phyloP scores from a whole-genome alignment of 305 asterid genomes.

The Striga hermonthica region DNA sequence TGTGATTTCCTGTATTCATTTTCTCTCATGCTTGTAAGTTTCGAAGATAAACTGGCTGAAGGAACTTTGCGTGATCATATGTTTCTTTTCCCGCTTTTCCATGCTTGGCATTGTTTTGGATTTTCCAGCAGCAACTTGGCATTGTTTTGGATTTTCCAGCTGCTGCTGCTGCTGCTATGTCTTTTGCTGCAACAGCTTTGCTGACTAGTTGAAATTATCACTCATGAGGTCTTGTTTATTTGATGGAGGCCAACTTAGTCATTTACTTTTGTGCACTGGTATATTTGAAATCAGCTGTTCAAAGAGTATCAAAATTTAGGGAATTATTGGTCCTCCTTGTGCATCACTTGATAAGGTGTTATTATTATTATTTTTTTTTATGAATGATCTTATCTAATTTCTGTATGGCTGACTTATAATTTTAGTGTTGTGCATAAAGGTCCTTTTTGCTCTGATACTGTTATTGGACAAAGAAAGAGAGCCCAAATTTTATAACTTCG shows the following conservation, averaged over 20 bases:
- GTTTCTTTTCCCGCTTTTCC: conserved; percentile 13
- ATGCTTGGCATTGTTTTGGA: conserved; percentile 6
- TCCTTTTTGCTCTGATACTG: conserved; percentile 80
- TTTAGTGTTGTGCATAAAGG: conserved; percentile 75
- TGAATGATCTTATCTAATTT: conserved; percentile 29
- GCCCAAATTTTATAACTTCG: conserved; percentile 74
- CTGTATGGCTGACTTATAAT: conserved; percentile 30
- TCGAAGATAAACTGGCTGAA: no score
- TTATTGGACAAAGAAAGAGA: conserved; percentile 96
- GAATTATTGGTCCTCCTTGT: conserved; percentile 96
- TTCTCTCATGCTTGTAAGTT: no score
- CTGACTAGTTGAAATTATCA: conserved; percentile 18
- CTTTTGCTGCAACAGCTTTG: conserved; percentile 7
- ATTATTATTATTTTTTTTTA: conserved; percentile 27
- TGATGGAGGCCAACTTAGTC: conserved; percentile 30
- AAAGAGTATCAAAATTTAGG: conserved; percentile 91
- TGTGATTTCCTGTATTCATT: no score
- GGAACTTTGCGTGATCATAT: conserved; percentile 2
- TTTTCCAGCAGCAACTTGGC: conserved; percentile 3
- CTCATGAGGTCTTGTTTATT: conserved; percentile 7
- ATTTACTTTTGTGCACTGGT: conserved; percentile 58
- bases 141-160: conserved; percentile 1
- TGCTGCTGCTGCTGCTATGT: background rate
- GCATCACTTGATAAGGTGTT: conserved; percentile 96
- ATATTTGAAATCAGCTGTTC: conserved; percentile 93